Base-by-base conservation (phyloP, 345 rosid genomes). In the Reutealis trisperma region DNA sequence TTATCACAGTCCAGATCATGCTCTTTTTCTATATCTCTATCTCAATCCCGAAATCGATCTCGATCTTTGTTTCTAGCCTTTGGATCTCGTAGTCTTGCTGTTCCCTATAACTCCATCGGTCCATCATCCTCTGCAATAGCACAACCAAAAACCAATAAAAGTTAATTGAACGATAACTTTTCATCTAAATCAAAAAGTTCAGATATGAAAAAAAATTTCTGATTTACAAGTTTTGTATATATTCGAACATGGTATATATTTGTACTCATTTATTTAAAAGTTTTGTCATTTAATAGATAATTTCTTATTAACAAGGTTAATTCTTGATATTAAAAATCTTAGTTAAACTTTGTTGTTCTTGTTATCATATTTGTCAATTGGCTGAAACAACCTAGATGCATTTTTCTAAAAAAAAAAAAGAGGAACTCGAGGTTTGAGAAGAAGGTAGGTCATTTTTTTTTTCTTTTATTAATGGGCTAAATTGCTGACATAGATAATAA, bases 1-100 rank as follows among this genome's bases (percentile, higher is more conserved):
- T 91, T 76, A 13, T 90, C 76, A n/a, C 81, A 41, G 19, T 80
- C 82, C 32, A 73, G 47, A 6, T 80, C 91, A 34, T 93, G 72
- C 24, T 88, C 90, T 25, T 94, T 75, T 27, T 91, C 94, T 8
- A 93, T 60, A 4, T 89, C 90, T 24, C 96, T 76, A 8, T 91
- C 93, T 6, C 97, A 70, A 2, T 93, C 96, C 49, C 90, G 77
- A 30, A 90, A 93, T 34, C 97, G 87, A 67, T 90, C 98, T 73
- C 94, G 85, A 71, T 94, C 99, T 70, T 90, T 92, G 88, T 91
- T 91, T 11, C 52, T 81, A 3, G 78, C 41, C 25, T 81, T 83
- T 62, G 97, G 94, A 85, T 94, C 97, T 86, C 99, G 86, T 69
- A 90, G 74, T 87, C 98, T 91, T 84, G 85, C 88, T 74, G 96